These are phyloP conservation scores for Trapa incisa DNA, from an alignment of 345 rosid species.

Conservation along the genomic window DNA sequence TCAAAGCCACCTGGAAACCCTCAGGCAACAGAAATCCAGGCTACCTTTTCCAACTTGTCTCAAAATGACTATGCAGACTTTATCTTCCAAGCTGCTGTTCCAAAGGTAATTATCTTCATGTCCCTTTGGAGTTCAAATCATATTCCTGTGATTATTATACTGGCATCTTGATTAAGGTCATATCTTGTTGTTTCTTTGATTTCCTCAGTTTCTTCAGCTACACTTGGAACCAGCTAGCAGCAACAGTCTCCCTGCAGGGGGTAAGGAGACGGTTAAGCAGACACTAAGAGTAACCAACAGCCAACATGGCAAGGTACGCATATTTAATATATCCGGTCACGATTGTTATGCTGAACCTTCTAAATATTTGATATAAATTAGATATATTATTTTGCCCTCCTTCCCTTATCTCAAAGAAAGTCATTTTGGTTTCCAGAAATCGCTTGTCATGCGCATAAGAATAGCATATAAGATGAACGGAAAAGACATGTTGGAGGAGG, in stretches of 20 bases:
- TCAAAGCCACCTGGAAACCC: conserved; percentile 68
- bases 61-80: conserved; percentile 55
- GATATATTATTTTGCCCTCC: neutral
- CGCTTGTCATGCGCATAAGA: conserved; percentile 85
- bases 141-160: neutral
- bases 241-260: conserved; percentile 52
- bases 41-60: conserved; percentile 69
- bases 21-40: conserved; percentile 51
- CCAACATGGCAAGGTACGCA: conserved; percentile 90
- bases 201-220: conserved; percentile 81
- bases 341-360: neutral
- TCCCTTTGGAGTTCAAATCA: neutral
- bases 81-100: conserved; percentile 95
- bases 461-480: conserved; percentile 69
- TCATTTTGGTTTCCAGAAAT: conserved; percentile 49
- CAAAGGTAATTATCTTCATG: conserved; percentile 50
- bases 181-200: conserved; percentile 9
- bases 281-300: conserved; percentile 68
- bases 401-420: neutral
- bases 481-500: conserved; percentile 82
- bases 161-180: neutral
- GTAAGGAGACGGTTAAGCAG: conserved; percentile 52
- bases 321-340: neutral
- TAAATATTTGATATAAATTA: neutral
- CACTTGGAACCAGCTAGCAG: conserved; percentile 88